Evolutionary conservation across 129 eudicot species (phyloP).

Genomic region (Gnaphalium uliginosum): DNA sequence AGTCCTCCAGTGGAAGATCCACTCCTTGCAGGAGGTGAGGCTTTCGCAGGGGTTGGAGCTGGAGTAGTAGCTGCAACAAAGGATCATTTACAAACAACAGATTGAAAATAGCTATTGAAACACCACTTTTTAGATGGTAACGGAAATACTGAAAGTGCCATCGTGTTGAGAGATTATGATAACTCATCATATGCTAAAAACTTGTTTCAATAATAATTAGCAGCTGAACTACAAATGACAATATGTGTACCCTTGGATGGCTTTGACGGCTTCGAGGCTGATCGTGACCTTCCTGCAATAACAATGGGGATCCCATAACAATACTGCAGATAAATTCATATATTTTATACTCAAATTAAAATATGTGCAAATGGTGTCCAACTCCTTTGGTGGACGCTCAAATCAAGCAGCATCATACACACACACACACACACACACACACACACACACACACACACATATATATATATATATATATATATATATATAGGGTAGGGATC

Average conservation of each 20-base stretch:
- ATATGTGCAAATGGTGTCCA: neutral
- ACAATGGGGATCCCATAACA: neutral
- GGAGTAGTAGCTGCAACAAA: neutral
- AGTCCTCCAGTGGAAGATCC: neutral
- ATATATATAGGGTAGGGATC: too few relatives aligned
- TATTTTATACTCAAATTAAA: neutral
- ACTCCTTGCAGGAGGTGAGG: neutral
- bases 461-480: too few relatives aligned
- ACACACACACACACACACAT: too few relatives aligned
- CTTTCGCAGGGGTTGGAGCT: neutral
- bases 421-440: too few relatives aligned
- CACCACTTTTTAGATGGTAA: neutral
- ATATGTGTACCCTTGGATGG: neutral
- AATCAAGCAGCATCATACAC: too few relatives aligned
- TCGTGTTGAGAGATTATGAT: neutral
- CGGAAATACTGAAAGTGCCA: neutral
- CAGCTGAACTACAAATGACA: neutral
- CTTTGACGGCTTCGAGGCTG: neutral
- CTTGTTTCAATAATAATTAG: neutral
- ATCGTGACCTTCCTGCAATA: slow-evolving; percentile 1
- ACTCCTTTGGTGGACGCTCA: too few relatives aligned
- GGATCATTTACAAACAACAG: neutral
- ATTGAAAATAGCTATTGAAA: neutral
- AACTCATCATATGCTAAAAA: neutral
- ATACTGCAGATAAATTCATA: neutral